phyloP scores from a whole-genome alignment of 768 basidiomycete species.

The Amylocystis lapponica region DNA sequence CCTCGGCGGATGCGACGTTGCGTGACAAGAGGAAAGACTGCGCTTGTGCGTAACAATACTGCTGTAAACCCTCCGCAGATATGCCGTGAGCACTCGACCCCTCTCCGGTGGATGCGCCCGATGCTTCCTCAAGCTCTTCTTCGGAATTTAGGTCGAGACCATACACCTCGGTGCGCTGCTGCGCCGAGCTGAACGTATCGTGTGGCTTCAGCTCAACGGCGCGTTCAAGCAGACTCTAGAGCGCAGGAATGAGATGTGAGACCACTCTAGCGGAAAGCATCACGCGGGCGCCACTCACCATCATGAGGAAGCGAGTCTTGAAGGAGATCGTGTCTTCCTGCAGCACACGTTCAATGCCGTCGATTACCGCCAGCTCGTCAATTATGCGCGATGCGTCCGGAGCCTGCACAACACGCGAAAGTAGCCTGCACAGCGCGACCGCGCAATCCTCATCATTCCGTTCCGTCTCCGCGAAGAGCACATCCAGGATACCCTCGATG shows the following conservation, averaged over 20 bases:
- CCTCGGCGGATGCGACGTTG: conserved; percentile 35
- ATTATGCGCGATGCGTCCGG: conserved; percentile 18
- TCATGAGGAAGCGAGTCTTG: conserved; percentile 18
- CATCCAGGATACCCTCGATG: conserved; percentile 14
- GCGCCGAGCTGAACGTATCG: conserved; percentile 19
- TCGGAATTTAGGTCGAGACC: conserved; percentile 10
- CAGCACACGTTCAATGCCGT: conserved; percentile 12
- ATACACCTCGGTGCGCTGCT: conserved; percentile 17
- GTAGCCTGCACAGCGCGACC: conserved; percentile 16
- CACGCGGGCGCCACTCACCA: conserved; percentile 15
- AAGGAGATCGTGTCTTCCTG: conserved; percentile 16
- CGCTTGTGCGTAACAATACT: conserved; percentile 1
- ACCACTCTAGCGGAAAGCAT: neutral
- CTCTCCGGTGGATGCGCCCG: neutral
- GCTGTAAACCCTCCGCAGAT: neutral
- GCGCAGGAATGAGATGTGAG: neutral
- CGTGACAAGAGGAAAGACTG: conserved; percentile 28
- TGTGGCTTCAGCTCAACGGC: conserved; percentile 13
- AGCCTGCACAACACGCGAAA: conserved; percentile 12
- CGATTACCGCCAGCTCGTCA: conserved; percentile 9
- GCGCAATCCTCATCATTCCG: conserved; percentile 9
- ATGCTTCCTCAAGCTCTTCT: conserved; percentile 3
- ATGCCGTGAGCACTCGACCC: neutral
- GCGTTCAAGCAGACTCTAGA: conserved; percentile 18
- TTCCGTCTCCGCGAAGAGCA: conserved; percentile 10